phyloP scores from a whole-genome alignment of 495 filamentous ascomycete species.

The Bacidia rubella region DNA sequence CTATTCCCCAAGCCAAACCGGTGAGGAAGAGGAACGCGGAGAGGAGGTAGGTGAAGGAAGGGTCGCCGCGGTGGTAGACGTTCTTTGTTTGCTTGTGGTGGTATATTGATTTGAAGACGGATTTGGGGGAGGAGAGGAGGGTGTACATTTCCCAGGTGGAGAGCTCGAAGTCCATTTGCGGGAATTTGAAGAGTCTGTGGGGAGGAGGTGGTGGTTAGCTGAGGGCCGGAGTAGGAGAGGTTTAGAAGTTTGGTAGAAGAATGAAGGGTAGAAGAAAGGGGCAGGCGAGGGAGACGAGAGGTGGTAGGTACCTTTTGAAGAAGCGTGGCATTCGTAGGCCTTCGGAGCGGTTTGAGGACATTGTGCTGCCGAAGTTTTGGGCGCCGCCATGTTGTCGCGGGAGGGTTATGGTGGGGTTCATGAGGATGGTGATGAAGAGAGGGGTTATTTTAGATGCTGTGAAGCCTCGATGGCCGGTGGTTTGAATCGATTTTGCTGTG shows the following conservation, averaged over 20 bases:
- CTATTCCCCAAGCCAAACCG: conserved; percentile 59
- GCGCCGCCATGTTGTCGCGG: conserved; percentile 45
- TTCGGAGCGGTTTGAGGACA: conserved; percentile 34
- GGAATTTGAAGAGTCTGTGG: conserved; percentile 48
- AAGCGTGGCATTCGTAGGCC: conserved; percentile 44
- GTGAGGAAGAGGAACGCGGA: conserved; percentile 63
- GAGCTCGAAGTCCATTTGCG: conserved; percentile 62
- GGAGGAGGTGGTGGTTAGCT: neutral
- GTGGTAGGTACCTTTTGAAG: conserved; percentile 35
- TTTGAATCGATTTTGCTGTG: no score
- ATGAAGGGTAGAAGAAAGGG: neutral
- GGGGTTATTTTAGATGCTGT: no score
- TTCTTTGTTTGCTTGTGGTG: conserved; percentile 53
- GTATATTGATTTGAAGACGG: conserved; percentile 68
- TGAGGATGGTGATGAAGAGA: no score
- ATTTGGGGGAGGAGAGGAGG: conserved; percentile 60
- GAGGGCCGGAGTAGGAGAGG: no score
- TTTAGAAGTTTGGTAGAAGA: no score
- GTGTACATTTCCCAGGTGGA: conserved; percentile 71
- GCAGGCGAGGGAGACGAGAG: neutral
- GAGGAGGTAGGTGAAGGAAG: conserved; percentile 65
- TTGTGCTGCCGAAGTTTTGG: conserved; percentile 38
- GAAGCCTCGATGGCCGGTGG: no score
- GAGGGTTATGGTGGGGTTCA: conserved; percentile 52
- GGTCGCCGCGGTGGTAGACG: conserved; percentile 63